phyloP scores from a whole-genome alignment of 2,329 filamentous ascomycete genomes.

The Trichoderma guizhouense region DNA sequence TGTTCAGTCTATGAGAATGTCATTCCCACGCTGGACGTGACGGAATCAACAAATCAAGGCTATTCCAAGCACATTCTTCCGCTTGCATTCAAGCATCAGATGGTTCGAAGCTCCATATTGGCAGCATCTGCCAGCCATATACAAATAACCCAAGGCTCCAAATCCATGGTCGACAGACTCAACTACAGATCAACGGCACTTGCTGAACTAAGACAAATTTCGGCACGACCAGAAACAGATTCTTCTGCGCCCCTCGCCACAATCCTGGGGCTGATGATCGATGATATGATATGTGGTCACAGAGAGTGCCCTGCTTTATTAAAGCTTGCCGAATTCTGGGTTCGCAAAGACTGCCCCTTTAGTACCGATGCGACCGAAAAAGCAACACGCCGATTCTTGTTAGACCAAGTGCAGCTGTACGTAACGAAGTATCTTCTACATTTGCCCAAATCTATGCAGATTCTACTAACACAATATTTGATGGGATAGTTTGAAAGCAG shows the following conservation, averaged over 20 bases:
- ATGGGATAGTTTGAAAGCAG: not conserved
- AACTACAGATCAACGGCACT: conserved; percentile 1
- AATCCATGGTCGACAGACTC: not conserved
- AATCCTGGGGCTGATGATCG: not conserved
- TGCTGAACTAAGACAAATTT: not conserved
- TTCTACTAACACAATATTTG: not conserved
- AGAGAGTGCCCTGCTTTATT: conserved; percentile 1
- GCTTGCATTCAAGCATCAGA: not conserved
- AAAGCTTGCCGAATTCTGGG: conserved; percentile 1
- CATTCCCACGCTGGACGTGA: conserved; percentile 6
- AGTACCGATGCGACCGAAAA: not conserved
- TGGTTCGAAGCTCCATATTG: conserved; percentile 1
- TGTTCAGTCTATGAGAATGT: not conserved
- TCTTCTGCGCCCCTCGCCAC: not conserved
- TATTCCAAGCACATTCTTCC: conserved; percentile 2
- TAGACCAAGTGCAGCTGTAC: conserved; percentile 1
- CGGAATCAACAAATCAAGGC: not conserved
- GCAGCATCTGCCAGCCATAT: conserved; percentile 8
- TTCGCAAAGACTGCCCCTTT: not conserved
- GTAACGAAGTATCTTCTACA: not conserved
- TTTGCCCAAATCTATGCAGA: not conserved
- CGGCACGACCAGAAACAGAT: conserved; percentile 1
- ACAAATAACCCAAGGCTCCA: not conserved
- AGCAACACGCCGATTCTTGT: not conserved
- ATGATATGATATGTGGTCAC: conserved; percentile 8